Evolutionary conservation across 2,329 filamentous ascomycete species (phyloP).

Genomic region (Lecanicillium sp.): DNA sequence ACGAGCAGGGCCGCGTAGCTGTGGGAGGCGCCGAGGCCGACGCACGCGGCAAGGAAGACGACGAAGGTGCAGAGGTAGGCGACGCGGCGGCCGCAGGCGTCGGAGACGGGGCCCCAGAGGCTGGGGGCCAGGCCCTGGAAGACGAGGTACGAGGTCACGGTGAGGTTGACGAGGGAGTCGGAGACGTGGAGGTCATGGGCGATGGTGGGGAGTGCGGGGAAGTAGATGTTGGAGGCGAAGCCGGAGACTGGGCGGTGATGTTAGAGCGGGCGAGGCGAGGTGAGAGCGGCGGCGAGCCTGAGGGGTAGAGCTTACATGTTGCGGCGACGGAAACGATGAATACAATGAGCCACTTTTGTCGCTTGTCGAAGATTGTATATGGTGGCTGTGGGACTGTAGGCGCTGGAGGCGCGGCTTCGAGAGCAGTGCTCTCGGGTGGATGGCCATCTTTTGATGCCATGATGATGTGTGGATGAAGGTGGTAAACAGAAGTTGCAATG

Average conservation of each 20-base stretch:
- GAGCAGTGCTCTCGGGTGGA: neutral
- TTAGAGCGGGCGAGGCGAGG: neutral
- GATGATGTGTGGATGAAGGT: neutral
- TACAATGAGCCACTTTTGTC: slow-evolving; percentile 43
- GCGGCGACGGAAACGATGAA: slow-evolving; percentile 42
- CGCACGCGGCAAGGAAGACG: slow-evolving; percentile 40
- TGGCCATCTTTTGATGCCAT: slow-evolving; percentile 4
- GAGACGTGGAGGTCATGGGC: slow-evolving; percentile 37
- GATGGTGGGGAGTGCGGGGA: slow-evolving; percentile 40
- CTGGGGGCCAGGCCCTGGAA: slow-evolving; percentile 50
- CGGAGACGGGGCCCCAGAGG: slow-evolving; percentile 44
- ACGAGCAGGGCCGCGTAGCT: slow-evolving; percentile 41
- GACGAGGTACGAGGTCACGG: slow-evolving; percentile 42
- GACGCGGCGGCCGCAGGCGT: slow-evolving; percentile 40
- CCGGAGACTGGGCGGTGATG: slow-evolving; percentile 30
- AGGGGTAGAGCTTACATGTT: slow-evolving; percentile 35
- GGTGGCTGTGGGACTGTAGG: slow-evolving; percentile 23
- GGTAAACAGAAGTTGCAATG: too few relatives aligned
- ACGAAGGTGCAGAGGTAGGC: slow-evolving; percentile 42
- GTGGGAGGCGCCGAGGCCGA: slow-evolving; percentile 40
- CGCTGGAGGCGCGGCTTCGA: slow-evolving; percentile 1
- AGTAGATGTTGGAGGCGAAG: slow-evolving; percentile 42
- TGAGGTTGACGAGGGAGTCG: slow-evolving; percentile 34
- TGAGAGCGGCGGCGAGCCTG: slow-evolving; percentile 15
- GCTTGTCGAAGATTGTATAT: slow-evolving; percentile 44